Percentiles rank a stretch among this genome's conserved stretches.
phyloP scores from a whole-genome alignment of 2,329 filamentous ascomycete genomes.

The Colletotrichum tropicicola region DNA sequence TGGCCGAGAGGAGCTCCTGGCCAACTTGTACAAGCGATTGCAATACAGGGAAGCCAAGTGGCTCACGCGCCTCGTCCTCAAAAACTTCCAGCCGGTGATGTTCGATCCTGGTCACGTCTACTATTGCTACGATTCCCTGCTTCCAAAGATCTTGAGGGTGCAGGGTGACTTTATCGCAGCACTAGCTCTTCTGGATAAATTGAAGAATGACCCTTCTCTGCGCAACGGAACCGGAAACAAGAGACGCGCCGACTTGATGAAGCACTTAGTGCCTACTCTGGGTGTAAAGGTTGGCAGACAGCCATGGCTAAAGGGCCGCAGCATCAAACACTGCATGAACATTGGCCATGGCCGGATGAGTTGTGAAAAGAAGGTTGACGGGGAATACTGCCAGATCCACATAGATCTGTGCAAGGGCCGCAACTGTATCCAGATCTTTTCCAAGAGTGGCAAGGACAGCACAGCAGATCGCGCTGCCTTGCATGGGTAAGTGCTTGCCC shows the following conservation, averaged over 20 bases:
- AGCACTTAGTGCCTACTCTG: constrained; percentile 59
- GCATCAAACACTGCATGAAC: constrained; percentile 78
- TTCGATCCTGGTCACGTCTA: constrained; percentile 67
- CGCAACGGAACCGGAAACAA: constrained; percentile 33
- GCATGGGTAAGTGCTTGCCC: constrained; percentile 55
- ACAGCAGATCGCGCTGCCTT: constrained; percentile 74
- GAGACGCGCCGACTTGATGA: constrained; percentile 32
- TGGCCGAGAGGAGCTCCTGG: constrained; percentile 55
- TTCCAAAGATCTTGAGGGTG: constrained; percentile 76
- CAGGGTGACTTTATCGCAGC: constrained; percentile 74
- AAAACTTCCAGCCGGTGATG: constrained; percentile 74
- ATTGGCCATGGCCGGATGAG: constrained; percentile 72
- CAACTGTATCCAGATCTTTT: constrained; percentile 80
- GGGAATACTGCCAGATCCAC: constrained; percentile 91
- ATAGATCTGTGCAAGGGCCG: constrained; percentile 69
- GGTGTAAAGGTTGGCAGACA: constrained; percentile 73
- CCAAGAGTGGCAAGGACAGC: constrained; percentile 91
- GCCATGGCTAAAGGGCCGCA: constrained; percentile 71
- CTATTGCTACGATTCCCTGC: constrained; percentile 70
- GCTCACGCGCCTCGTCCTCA: constrained; percentile 83
- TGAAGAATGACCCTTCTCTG: constrained; percentile 34
- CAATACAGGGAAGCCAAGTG: constrained; percentile 82
- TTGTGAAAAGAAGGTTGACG: constrained; percentile 85
- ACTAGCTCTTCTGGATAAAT: constrained; percentile 58
- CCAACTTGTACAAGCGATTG: constrained; percentile 66